phyloP scores from a whole-genome alignment of 129 eudicot species.

The Flaveria robusta region DNA sequence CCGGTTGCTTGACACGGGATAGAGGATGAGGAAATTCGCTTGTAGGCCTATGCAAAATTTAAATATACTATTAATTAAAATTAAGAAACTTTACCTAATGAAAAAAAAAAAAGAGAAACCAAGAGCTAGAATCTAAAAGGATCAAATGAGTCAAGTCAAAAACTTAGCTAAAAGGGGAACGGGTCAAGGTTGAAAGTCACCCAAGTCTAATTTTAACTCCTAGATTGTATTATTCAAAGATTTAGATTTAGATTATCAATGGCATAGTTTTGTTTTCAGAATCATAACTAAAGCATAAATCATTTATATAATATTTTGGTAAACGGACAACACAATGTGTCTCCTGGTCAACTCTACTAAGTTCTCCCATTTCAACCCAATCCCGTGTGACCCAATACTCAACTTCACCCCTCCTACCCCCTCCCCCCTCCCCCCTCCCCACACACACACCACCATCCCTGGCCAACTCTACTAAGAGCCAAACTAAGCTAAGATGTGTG shows the following conservation, averaged over 20 bases:
- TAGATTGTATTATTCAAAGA: neutral
- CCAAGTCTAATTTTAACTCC: neutral
- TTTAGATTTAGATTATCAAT: neutral
- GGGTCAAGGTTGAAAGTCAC: neutral
- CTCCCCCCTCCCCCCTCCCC: neutral
- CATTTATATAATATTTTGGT: neutral
- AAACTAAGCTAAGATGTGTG: neutral
- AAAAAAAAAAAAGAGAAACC: neutral
- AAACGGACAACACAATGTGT: neutral
- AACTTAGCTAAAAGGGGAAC: neutral
- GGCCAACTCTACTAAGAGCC: conserved; percentile 13
- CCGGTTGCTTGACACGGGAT: conserved; percentile 97
- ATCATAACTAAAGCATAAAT: neutral
- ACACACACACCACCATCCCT: neutral
- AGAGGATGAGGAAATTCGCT: conserved; percentile 98
- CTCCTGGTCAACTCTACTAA: neutral
- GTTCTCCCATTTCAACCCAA: neutral
- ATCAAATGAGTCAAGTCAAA: neutral
- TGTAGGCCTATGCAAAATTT: conserved; percentile 73
- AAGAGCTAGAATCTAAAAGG: neutral
- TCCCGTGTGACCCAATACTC: neutral
- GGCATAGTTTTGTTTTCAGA: neutral
- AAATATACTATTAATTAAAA: neutral
- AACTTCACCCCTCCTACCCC: neutral
- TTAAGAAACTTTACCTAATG: neutral